phyloP scores from a whole-genome alignment of 495 filamentous ascomycete species.

The Tuber umbilicatum region DNA sequence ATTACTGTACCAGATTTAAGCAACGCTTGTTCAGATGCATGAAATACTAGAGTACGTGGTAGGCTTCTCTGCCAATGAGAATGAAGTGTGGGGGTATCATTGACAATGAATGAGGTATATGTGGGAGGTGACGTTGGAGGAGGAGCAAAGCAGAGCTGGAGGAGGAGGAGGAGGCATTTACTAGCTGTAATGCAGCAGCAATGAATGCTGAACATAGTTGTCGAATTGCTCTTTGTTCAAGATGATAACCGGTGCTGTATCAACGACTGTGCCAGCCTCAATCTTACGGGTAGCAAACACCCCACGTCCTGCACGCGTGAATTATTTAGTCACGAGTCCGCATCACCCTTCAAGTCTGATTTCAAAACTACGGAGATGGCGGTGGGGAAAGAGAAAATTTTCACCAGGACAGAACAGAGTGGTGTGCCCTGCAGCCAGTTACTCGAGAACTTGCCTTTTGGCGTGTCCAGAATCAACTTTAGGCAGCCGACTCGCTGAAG shows the following conservation, averaged over 20 bases:
- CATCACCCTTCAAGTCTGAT: background rate
- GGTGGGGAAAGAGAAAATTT: slow-evolving; percentile 31
- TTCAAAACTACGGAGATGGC: background rate
- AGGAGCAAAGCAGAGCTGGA: slow-evolving; percentile 39
- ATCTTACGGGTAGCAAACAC: slow-evolving; percentile 49
- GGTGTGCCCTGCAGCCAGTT: background rate
- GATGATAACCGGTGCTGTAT: slow-evolving; percentile 51
- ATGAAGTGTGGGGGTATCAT: background rate
- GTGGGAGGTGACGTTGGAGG: slow-evolving; percentile 11
- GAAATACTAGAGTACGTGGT: background rate
- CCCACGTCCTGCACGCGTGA: slow-evolving; percentile 46
- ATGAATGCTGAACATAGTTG: slow-evolving; percentile 48
- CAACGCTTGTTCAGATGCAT: background rate
- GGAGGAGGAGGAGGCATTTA: slow-evolving; percentile 36
- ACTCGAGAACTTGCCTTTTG: slow-evolving; percentile 45
- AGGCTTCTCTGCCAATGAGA: background rate
- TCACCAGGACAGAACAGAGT: slow-evolving; percentile 13
- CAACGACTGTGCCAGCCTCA: slow-evolving; percentile 48
- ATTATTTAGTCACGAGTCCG: slow-evolving; percentile 18
- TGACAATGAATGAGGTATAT: slow-evolving; percentile 3
- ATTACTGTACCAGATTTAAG: slow-evolving; percentile 28
- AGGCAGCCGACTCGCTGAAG: slow-evolving; percentile 40
- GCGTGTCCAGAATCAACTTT: slow-evolving; percentile 43
- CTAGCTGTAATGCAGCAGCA: slow-evolving; percentile 55
- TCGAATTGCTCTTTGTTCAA: slow-evolving; percentile 47